Conservation (phyloP, 192 early-diverging fungal genomes). For the Umbelopsis ramanniana region DNA sequence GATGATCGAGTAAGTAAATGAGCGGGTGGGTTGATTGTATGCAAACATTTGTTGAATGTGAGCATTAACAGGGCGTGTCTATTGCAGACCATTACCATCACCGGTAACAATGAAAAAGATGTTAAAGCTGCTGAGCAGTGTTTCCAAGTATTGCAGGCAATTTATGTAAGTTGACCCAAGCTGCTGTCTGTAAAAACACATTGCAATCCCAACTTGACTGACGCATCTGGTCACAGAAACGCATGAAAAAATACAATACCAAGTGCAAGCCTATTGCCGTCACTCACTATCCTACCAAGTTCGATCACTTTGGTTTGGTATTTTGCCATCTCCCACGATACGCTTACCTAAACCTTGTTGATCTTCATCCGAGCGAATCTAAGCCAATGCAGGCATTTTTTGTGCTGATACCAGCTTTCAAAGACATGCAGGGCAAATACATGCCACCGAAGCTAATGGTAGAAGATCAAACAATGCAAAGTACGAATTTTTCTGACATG, state of each 20-base stretch:
- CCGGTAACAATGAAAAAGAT: not conserved
- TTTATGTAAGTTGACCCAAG: not conserved
- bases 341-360: not conserved
- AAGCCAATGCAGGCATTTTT: conserved; percentile 1
- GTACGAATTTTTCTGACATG: no score
- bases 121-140: not conserved
- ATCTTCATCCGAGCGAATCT: not conserved
- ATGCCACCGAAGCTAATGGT: not conserved
- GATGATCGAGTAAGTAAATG: not conserved
- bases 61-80: not conserved
- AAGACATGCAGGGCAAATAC: not conserved
- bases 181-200: not conserved
- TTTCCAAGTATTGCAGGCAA: not conserved
- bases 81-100: not conserved
- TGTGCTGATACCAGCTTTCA: conserved; percentile 10
- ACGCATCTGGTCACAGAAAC: not conserved
- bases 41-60: not conserved
- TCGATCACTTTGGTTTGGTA: not conserved
- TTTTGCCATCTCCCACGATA: conserved; percentile 12
- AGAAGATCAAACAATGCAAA: not conserved
- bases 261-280: not conserved
- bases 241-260: not conserved
- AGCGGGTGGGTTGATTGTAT: no score
- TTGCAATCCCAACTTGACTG: not conserved
- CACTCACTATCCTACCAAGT: conserved; percentile 1